Evolutionary conservation across 495 filamentous ascomycete species (phyloP).

Genomic region (Neurospora hispaniola): DNA sequence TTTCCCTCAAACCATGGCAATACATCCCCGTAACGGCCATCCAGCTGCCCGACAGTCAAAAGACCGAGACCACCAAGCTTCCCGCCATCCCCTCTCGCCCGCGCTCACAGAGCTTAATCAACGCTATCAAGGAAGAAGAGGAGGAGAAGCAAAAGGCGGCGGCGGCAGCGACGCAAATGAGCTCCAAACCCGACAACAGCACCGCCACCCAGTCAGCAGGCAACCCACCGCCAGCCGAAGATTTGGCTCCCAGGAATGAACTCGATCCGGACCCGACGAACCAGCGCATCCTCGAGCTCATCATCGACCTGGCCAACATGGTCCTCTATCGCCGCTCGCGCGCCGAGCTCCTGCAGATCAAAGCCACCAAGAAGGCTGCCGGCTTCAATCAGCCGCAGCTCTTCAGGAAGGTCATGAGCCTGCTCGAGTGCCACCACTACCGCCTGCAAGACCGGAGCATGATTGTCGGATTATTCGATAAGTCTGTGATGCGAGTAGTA

Average conservation of each 20-base stretch:
- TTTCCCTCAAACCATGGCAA: constrained; percentile 45
- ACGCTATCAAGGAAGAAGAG: constrained; percentile 24
- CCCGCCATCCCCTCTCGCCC: constrained; percentile 24
- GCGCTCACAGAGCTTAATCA: constrained; percentile 22
- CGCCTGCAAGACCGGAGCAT: constrained; percentile 74
- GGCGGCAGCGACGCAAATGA: not conserved
- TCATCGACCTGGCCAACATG: constrained; percentile 80
- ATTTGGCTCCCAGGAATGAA: constrained; percentile 19
- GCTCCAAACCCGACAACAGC: not conserved
- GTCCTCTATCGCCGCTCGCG: constrained; percentile 71
- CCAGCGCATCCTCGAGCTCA: constrained; percentile 63
- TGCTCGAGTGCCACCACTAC: constrained; percentile 88
- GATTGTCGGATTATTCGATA: constrained; percentile 89
- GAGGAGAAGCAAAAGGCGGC: constrained; percentile 10
- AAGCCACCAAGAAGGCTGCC: constrained; percentile 39
- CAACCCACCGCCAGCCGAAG: not conserved
- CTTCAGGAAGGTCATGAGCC: constrained; percentile 70
- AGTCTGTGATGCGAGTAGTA: constrained; percentile 70
- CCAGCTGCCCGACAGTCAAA: constrained; percentile 28
- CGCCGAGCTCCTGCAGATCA: constrained; percentile 54
- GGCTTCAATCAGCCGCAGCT: constrained; percentile 65
- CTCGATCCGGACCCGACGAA: constrained; percentile 56
- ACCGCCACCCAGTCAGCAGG: constrained; percentile 5
- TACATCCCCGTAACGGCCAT: constrained; percentile 35
- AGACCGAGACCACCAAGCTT: constrained; percentile 28